phyloP scores from a whole-genome alignment of 306 rosid genomes.

The Senna tora region DNA sequence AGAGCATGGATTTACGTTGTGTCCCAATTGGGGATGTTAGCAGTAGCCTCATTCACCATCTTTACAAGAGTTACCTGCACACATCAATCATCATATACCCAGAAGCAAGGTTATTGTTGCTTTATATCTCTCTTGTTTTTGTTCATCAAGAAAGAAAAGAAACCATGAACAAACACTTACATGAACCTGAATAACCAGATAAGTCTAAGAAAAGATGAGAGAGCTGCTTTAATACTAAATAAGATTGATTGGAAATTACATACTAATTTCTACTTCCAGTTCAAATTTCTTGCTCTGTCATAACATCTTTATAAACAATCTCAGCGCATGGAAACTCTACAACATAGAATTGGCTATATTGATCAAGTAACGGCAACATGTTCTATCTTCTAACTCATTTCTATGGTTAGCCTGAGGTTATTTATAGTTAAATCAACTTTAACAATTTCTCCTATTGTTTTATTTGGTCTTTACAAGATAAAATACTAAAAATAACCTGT shows the following conservation, averaged over 20 bases:
- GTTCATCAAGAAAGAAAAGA: background rate
- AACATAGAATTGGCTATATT: too few species aligned
- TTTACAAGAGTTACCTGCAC: slow-evolving; percentile 20
- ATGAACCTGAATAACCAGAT: background rate
- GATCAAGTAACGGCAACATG: too few species aligned
- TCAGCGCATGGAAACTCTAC: background rate
- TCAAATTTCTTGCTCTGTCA: too few species aligned
- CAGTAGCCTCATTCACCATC: slow-evolving; percentile 28
- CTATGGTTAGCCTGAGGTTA: too few species aligned
- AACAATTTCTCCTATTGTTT: too few species aligned
- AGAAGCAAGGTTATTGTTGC: background rate
- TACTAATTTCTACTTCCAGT: too few species aligned
- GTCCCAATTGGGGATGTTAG: slow-evolving; percentile 22
- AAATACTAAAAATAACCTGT: background rate
- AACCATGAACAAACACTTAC: slow-evolving; percentile 1
- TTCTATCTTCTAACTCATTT: too few species aligned
- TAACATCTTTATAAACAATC: background rate
- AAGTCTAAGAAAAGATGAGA: background rate
- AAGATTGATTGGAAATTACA: background rate
- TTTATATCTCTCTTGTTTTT: background rate
- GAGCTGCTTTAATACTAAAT: background rate
- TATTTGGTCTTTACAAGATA: too few species aligned
- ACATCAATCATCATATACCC: background rate
- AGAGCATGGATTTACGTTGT: background rate
- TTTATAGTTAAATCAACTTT: too few species aligned